Evolutionary conservation across 345 rosid species (phyloP), one percentile per base, ranked within the genome.

Genomic region (Arabis hirsuta): DNA sequence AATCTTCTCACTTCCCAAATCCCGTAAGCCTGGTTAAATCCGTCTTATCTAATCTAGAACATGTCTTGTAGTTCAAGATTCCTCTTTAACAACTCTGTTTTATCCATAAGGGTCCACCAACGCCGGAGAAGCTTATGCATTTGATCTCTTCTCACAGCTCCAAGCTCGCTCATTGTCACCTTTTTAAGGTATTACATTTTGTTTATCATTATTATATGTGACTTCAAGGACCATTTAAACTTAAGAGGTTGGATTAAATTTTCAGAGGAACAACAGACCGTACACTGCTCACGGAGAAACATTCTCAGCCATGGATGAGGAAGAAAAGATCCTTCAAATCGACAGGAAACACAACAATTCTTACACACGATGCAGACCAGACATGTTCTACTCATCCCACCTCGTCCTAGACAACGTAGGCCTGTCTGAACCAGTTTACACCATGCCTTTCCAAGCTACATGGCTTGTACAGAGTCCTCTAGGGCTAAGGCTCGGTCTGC

Each of bases 381-480:
- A 84, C 65, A 79, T 81, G 36, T 82, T 84, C 47, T 84, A 79
- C 71, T 81, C 87, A 4, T 77, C 81, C 7, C 82, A 77, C 24
- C 74, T 69, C 9, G 48, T 75, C 4, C 31, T 77, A 12, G 62
- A 74, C 13, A 54, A 73, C 2, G 59, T 85, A 7, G 87, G 84
- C 27, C 90, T 60, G 32, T 81, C 88, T 9, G 77, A 60, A n/a
- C 61, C 81, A 3, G 86, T 67, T 65, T 89, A 71, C 57, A 53
- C 77, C 20, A 60, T 55, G 69, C 83, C 80, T 14, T 71, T 45
- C 16, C 16, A 16, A 16, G 16, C 16, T 16, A 16, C 16, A 96
- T 95, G 99, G 77, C 93, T 55, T 83, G 74, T 70, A 95, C 97
- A 1, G 89, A 91, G 78, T 95, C 97, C 34, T 90, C 96, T 10